Conservation (phyloP, 2,329 filamentous ascomycete genomes). For the Penicillium sp. region DNA sequence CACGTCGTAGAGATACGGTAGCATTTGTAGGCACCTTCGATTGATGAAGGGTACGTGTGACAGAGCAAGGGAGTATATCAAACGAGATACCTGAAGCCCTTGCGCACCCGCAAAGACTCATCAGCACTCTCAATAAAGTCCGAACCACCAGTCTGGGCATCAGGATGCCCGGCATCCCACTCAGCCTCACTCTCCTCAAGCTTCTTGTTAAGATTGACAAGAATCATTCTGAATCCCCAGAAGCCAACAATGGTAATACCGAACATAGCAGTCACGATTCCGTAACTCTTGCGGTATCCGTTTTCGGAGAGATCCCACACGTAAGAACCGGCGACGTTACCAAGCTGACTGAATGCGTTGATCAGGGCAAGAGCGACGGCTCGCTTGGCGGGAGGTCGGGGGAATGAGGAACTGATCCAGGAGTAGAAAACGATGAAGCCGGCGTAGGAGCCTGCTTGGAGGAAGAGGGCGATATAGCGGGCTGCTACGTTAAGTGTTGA, state of each 20-base stretch:
- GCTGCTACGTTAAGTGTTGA: constrained; percentile 56
- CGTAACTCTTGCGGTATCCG: constrained; percentile 65
- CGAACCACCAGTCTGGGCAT: constrained; percentile 2
- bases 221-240: constrained; percentile 49
- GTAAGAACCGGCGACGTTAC: constrained; percentile 62
- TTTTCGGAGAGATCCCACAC: constrained; percentile 62
- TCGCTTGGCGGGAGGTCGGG: constrained; percentile 72
- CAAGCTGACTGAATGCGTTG: constrained; percentile 64
- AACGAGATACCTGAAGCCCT: constrained; percentile 30
- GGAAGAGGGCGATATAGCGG: constrained; percentile 62
- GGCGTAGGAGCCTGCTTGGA: constrained; percentile 59
- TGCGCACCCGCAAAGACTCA: constrained; percentile 27
- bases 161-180: constrained; percentile 5
- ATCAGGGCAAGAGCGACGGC: constrained; percentile 72
- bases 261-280: constrained; percentile 66
- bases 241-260: constrained; percentile 54
- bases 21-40: too few relatives aligned
- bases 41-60: not conserved
- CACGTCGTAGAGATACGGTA: not conserved
- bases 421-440: constrained; percentile 41
- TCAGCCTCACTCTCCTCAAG: constrained; percentile 19
- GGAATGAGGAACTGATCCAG: constrained; percentile 49
- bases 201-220: constrained; percentile 35
- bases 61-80: not conserved
- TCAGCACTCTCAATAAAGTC: constrained; percentile 18